These are phyloP conservation scores for Dalbergia cochinchinensis DNA, from an alignment of 306 rosid genomes.

Conservation along the genomic window DNA sequence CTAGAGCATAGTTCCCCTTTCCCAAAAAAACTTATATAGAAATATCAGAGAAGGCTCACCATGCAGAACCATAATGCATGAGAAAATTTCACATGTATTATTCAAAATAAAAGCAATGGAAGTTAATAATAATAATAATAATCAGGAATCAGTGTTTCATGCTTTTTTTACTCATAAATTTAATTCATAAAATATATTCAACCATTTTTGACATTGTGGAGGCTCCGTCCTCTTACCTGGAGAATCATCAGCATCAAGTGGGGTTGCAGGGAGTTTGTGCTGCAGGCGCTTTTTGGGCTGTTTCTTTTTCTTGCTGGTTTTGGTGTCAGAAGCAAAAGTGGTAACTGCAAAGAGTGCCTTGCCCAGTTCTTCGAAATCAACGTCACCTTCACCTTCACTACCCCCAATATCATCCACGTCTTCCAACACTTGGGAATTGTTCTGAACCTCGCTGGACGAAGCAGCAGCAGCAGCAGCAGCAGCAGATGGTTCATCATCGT, in stretches of 20 bases:
- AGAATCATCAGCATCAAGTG: slow-evolving; percentile 45
- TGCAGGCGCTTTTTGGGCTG: slow-evolving; percentile 32
- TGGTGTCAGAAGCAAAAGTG: slow-evolving; percentile 52
- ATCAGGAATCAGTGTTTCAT: too few species aligned
- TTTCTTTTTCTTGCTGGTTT: slow-evolving; percentile 53
- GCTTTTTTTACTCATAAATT: too few species aligned
- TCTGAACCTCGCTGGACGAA: slow-evolving; percentile 42
- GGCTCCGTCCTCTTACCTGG: slow-evolving; percentile 54
- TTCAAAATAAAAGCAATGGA: too few species aligned
- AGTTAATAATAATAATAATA: too few species aligned
- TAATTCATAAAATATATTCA: too few species aligned
- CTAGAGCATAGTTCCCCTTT: neutral
- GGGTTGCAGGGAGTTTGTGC: slow-evolving; percentile 34
- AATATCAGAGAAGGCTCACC: too few species aligned
- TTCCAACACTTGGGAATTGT: slow-evolving; percentile 36
- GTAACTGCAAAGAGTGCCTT: slow-evolving; percentile 69
- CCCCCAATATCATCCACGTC: slow-evolving; percentile 55
- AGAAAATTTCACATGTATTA: too few species aligned
- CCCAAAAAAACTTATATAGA: too few species aligned
- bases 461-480: neutral
- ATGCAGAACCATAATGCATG: too few species aligned
- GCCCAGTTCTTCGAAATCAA: slow-evolving; percentile 71
- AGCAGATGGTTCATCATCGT: neutral
- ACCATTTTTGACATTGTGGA: too few species aligned
- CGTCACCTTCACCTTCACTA: slow-evolving; percentile 51